Evolutionary conservation across 768 basidiomycete species (phyloP), one percentile per base, ranked within the genome.

Genomic region (Boletus vermiculosoides): DNA sequence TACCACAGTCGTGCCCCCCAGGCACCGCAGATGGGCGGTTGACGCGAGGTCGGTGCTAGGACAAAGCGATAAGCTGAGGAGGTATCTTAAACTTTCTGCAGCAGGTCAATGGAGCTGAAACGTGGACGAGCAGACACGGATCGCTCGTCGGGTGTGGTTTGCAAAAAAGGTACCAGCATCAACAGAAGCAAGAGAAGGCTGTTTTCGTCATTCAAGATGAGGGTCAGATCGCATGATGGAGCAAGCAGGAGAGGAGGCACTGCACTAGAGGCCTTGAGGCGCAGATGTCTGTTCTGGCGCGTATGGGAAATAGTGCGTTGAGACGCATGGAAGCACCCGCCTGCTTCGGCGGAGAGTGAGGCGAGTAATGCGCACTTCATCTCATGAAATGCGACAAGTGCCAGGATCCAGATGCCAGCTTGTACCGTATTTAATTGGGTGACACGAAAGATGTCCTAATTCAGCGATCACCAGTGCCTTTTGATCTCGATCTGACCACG

Each of bases 401-500:
- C 3, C 25, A 5, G 25, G 25, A 25, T 28, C 28, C 28, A 28
- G 28, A 28, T 28, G 3, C 5, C 28, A 7, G 6, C 5, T 25
- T n/a, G 25, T 25, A 25, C 25, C 25, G 25, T 28, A 30, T 30
- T 10, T 30, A 30, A n/a, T 42, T 11, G 2, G 45, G 11, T 5
- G 46, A 40, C 5, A n/a, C 12, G 25, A 40, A 10, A 13, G 20
- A 33, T 18, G 22, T 18, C 56, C 56, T 13, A 36, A 50, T 57
- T 33, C n/a, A 22, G 58, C 30, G 64, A 65, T 56, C 50, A 48
- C 28, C 20, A 20, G 57, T 56, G 51, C 49, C 60, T 48, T 54
- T 46, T 59, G 64, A 69, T 69, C 68, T 70, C 66, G 68, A 69
- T 70, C 69, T 57, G 20, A 22, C 62, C 68, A 69, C 69, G 68